A percentile compares a stretch with the other conserved stretches of the same genome.
These are phyloP conservation scores for Aspergillus ochraceus DNA, from an alignment of 2,329 filamentous ascomycete species.

Conservation along the genomic window DNA sequence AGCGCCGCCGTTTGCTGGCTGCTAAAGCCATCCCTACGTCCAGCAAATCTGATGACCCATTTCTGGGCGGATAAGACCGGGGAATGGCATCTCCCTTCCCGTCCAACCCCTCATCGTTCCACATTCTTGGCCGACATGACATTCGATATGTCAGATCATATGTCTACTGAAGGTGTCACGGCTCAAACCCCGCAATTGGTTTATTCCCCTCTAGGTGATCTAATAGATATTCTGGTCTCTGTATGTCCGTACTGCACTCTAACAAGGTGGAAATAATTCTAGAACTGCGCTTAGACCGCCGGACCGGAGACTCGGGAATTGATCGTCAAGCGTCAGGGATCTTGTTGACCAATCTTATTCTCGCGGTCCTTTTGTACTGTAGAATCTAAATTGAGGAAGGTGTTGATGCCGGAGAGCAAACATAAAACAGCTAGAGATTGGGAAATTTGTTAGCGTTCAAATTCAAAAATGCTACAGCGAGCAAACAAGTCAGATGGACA, in stretches of 20 bases:
- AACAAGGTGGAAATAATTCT: not conserved
- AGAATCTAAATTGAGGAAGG: not conserved
- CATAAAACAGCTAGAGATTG: constrained; percentile 16
- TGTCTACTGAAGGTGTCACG: not conserved
- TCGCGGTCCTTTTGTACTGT: not conserved
- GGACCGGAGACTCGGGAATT: not conserved
- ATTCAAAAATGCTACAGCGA: no score
- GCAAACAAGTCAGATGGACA: not conserved
- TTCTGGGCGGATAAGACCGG: no score
- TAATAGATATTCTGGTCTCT: not conserved
- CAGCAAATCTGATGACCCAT: no score
- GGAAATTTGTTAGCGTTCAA: not conserved
- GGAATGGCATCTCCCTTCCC: not conserved
- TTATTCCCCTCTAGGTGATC: not conserved
- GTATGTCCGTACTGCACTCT: not conserved
- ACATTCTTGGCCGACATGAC: not conserved
- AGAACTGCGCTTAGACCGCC: not conserved
- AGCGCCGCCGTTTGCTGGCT: not conserved
- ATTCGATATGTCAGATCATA: not conserved
- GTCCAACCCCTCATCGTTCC: not conserved
- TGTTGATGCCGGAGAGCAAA: constrained; percentile 9
- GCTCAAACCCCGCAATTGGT: not conserved
- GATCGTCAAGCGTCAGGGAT: not conserved
- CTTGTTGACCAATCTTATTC: not conserved
- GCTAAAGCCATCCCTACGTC: not conserved